Evolutionary conservation across 2,329 filamentous ascomycete genomes (phyloP), one percentile per base, ranked within the genome.

Genomic region (Cercospora zeina): DNA sequence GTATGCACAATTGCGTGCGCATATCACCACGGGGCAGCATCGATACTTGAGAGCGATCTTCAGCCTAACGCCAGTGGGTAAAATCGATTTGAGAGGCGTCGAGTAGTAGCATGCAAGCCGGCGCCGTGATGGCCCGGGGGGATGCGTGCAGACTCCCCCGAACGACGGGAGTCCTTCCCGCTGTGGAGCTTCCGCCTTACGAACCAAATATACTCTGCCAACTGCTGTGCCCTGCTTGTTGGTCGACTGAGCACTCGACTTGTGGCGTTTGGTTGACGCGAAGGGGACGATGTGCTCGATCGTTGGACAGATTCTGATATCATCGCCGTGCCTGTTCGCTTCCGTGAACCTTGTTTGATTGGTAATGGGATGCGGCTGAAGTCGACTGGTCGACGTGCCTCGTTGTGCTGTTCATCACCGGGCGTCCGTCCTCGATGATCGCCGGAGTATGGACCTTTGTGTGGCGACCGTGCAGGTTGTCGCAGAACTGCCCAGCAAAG

Each of bases 261-360:
- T 51, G 47, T 31, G 47, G 47, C 47, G 47, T 51, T 51, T 51
- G 47, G 45, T 50, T 50, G 45, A 30, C 45, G 45, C 45, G 19
- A 51, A 30, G 47, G 24, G 13, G 14, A 9, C 14, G 47, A 51
- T 51, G 47, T 21, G 47, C 47, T 13, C 47, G 47, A 51, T 51
- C 24, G 24, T 33, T 27, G 24, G 30, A 27, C 47, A 51, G 24
- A 31, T 31, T 24, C 24, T 51, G 47, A 31, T 33, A 27, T 33
- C 47, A 31, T 33, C n/a, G 47, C 24, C 47, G 47, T 51, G 47
- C 47, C 47, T 6, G 21, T 19, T 51, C 47, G 47, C 30, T 51
- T 45, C 39, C 39, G 39, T 45, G 39, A 45, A 45, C 39, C 16
- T 45, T 24, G 21, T 45, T 9, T 24, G 39, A 16, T 24, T 24